Evolutionary conservation across 768 basidiomycete species (phyloP).

Genomic region (Suillus clintonianus): DNA sequence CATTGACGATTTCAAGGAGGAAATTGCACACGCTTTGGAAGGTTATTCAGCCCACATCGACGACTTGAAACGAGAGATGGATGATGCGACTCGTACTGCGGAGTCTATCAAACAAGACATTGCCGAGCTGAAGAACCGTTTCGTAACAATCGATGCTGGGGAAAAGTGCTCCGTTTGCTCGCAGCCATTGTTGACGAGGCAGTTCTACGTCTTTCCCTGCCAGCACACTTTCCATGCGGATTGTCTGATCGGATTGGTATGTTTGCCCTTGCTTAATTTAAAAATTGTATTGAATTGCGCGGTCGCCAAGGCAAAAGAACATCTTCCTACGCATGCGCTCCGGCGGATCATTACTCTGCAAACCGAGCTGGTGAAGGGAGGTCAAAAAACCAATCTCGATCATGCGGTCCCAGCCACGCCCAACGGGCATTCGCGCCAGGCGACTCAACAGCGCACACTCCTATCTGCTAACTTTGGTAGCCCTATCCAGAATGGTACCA

Average conservation of each 20-base stretch:
- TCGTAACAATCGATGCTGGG: conserved; percentile 86
- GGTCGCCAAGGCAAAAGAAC: conserved; percentile 79
- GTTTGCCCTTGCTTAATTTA: conserved; percentile 29
- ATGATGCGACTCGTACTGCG: conserved; percentile 88
- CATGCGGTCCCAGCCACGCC: conserved; percentile 36
- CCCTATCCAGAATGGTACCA: conserved; percentile 63
- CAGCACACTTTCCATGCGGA: conserved; percentile 98
- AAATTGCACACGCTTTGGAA: conserved; percentile 94
- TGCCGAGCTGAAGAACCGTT: conserved; percentile 78
- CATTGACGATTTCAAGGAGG: conserved; percentile 99
- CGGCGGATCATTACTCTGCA: conserved; percentile 88
- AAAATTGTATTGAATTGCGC: conserved; percentile 10
- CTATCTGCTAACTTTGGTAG: conserved; percentile 73
- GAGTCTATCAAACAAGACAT: conserved; percentile 95
- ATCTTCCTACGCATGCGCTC: conserved; percentile 77
- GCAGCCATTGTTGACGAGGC: conserved; percentile 74
- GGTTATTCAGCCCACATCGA: conserved; percentile 93
- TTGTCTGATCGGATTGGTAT: conserved; percentile 90
- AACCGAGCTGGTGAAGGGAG: conserved; percentile 72
- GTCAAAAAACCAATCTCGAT: conserved; percentile 32
- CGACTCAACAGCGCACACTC: conserved; percentile 60
- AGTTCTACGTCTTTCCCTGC: conserved; percentile 99
- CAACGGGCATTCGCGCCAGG: conserved; percentile 40
- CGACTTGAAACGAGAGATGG: conserved; percentile 89
- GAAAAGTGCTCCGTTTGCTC: conserved; percentile 87